Evolutionary conservation across 108 stramenopile genomes (phyloP), one percentile per base, ranked within the genome.

Genomic region (Cyclostephanos invisitatus): DNA sequence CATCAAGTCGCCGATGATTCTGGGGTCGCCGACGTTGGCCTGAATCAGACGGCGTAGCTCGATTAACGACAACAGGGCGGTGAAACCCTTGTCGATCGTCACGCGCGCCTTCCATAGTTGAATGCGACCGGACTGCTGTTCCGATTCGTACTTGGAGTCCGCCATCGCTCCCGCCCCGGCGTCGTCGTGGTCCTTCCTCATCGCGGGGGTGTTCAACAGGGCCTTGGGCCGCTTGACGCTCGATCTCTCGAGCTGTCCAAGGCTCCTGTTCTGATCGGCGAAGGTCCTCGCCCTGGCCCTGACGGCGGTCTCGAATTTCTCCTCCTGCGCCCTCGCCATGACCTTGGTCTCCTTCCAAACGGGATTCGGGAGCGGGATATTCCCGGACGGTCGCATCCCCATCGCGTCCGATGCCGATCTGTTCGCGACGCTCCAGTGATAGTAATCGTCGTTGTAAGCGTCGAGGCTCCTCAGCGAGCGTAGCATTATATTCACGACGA

Each of bases 91-190:
- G 61, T 94, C 93, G 64, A 87, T 88, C 50, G 86, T 77, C 22
- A 92, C 78, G n/a, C 93, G 86, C 44, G 91, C 86, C 65, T 90
- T 91, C 91, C 93, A 94, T 24, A 91, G 64, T 36, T 75, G 75
- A 7, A 87, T 85, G 18, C 82, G 77, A 28, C 64, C 48, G 29
- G 86, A 73, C 14, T 67, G 54, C 58, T 83, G 68, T 24, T 76
- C 78, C 51, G 55, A 18, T 58, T 68, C 68, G 49, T 80, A 80
- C 15, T 73, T 55, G 10, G 66, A 42, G 55, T 36, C 81, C 80
- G 61, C 22, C 67, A 40, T 75, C 74, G 24, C 75, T 72, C 40
- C 84, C 85, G 6, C 24, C 32, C 29, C 29, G 10, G 3, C 24
- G 20, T 55, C 51, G 5, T 74, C 64, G 14, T 74, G 71, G 7